phyloP scores from a whole-genome alignment of 1,139 yeast genomes.

The Debaryomycetaceae sp. region DNA sequence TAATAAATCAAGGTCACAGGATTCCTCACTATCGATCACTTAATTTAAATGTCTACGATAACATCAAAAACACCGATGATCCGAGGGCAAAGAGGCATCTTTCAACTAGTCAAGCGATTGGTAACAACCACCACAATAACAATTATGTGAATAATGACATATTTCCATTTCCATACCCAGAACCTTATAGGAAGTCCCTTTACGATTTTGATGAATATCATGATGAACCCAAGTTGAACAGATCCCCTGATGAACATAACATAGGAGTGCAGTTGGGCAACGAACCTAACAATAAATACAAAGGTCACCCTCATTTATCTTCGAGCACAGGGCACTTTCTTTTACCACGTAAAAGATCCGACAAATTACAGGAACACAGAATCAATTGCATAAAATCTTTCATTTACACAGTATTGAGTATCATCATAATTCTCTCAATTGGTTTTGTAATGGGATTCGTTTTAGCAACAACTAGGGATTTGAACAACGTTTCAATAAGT shows the following conservation, averaged over 20 bases:
- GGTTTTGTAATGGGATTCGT: constrained; percentile 84
- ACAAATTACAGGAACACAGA: constrained; percentile 17
- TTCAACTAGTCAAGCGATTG: constrained; percentile 30
- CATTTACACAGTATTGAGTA: constrained; percentile 54
- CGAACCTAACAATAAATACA: constrained; percentile 5
- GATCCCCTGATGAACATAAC: constrained; percentile 4
- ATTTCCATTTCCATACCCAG: constrained; percentile 59
- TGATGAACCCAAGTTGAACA: constrained; percentile 24
- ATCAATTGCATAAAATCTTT: constrained; percentile 46
- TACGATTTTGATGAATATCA: constrained; percentile 44
- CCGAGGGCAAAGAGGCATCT: constrained; percentile 28
- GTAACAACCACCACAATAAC: constrained; percentile 9
- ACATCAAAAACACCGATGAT: constrained; percentile 15
- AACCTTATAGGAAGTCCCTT: constrained; percentile 27
- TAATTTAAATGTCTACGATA: constrained; percentile 26
- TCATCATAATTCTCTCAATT: constrained; percentile 52
- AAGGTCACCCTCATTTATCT: constrained; percentile 16
- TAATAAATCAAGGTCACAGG: constrained; percentile 28
- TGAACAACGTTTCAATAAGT: constrained; percentile 60
- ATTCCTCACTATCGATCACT: constrained; percentile 45
- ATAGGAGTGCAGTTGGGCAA: constrained; percentile 1
- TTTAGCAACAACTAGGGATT: constrained; percentile 82
- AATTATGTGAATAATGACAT: constrained; percentile 20
- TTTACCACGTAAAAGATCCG: constrained; percentile 29
- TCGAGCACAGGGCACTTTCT: constrained; percentile 23